Conservation (phyloP, 768 basidiomycete species). For the Saitozyma sp. region DNA sequence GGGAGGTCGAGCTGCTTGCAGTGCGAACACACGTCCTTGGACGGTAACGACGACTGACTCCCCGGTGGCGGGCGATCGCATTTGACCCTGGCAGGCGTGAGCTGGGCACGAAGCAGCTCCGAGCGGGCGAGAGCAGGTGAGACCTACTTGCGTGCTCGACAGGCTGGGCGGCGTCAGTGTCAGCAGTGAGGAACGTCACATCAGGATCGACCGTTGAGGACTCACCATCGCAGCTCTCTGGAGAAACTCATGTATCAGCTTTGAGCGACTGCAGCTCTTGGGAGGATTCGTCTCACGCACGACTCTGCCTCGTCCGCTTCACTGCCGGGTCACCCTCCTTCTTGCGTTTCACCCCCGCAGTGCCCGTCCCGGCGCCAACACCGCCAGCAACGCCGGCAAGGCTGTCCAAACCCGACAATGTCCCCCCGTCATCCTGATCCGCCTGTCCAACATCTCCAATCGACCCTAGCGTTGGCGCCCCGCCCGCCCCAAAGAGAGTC, state of each 20-base stretch:
- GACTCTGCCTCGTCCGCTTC: conserved; percentile 44
- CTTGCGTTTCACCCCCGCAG: background rate
- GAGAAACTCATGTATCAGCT: background rate
- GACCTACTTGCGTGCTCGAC: conserved; percentile 46
- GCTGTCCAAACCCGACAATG: no score
- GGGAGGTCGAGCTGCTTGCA: conserved; percentile 25
- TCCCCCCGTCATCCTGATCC: no score
- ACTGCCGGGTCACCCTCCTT: conserved; percentile 3
- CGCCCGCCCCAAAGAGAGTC: no score
- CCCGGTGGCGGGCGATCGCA: conserved; percentile 42
- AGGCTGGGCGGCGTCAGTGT: conserved; percentile 22
- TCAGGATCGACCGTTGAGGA: background rate
- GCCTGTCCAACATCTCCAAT: no score
- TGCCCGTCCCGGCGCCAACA: background rate
- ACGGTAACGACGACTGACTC: background rate
- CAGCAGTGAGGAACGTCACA: background rate
- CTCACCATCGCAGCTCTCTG: conserved; percentile 46
- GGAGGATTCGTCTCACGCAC: conserved; percentile 19
- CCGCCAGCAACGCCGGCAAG: background rate
- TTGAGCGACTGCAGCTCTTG: background rate
- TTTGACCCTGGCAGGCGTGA: conserved; percentile 30
- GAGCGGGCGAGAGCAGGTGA: background rate
- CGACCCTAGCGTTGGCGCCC: no score
- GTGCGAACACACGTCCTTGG: conserved; percentile 27
- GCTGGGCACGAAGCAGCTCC: no score